These are phyloP conservation scores for Populus simonii DNA, from an alignment of 345 rosid species.

Conservation along the genomic window DNA sequence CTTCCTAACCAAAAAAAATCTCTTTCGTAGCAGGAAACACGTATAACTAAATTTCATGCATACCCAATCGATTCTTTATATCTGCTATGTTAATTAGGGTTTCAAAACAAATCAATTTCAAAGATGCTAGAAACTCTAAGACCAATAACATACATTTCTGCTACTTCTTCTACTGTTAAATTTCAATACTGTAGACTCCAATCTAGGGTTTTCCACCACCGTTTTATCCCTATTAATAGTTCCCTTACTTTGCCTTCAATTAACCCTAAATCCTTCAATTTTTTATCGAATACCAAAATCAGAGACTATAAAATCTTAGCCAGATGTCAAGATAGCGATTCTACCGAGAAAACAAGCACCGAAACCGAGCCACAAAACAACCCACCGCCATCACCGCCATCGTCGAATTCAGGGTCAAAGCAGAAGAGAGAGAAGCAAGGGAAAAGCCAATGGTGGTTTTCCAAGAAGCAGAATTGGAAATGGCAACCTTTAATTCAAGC, in stretches of 20 bases:
- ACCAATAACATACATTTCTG: constrained; percentile 30
- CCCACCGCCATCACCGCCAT: constrained; percentile 12
- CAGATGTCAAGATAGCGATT: constrained; percentile 69
- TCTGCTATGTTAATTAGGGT: constrained; percentile 33
- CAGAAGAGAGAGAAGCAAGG: constrained; percentile 52
- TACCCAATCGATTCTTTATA: neutral
- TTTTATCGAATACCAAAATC: constrained; percentile 30
- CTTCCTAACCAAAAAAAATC: neutral
- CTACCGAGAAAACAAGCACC: constrained; percentile 37
- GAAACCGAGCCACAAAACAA: constrained; percentile 42
- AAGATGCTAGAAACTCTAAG: constrained; percentile 38
- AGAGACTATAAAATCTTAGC: constrained; percentile 42
- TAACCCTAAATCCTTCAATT: neutral
- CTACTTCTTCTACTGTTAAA: neutral
- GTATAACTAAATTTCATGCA: neutral
- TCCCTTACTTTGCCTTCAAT: constrained; percentile 26
- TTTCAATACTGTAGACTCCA: constrained; percentile 17
- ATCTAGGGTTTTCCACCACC: constrained; percentile 41
- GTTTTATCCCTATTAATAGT: constrained; percentile 20
- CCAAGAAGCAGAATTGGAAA: constrained; percentile 58
- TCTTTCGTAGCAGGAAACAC: neutral
- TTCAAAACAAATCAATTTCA: constrained; percentile 28
- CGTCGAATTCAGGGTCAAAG: constrained; percentile 40
- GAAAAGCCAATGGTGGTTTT: constrained; percentile 60
- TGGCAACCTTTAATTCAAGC: constrained; percentile 86